These are phyloP conservation scores for Scolecobasidium constrictum DNA, from an alignment of 2,329 filamentous ascomycete species.

Conservation along the genomic window DNA sequence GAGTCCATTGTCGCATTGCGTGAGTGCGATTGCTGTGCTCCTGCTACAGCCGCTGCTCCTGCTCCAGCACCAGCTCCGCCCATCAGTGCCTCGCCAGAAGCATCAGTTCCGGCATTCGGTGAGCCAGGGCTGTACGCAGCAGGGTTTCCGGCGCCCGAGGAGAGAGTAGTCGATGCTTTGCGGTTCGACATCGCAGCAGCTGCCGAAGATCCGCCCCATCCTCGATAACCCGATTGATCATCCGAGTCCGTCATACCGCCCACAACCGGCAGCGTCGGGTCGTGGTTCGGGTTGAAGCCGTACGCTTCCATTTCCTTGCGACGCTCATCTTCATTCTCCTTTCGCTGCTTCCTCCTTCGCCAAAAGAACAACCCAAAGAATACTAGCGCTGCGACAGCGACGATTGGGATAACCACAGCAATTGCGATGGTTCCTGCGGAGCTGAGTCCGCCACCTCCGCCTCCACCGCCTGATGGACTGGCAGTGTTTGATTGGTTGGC, in stretches of 20 bases:
- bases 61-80: slow-evolving; percentile 17
- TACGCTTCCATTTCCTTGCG: slow-evolving; percentile 97
- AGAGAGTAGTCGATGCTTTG: slow-evolving; percentile 83
- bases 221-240: slow-evolving; percentile 69
- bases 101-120: slow-evolving; percentile 56
- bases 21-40: neutral
- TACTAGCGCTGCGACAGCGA: slow-evolving; percentile 71
- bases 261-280: slow-evolving; percentile 62
- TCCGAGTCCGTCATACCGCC: slow-evolving; percentile 48
- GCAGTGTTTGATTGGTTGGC: neutral
- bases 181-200: slow-evolving; percentile 55
- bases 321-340: slow-evolving; percentile 74
- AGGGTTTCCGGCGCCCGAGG: slow-evolving; percentile 43
- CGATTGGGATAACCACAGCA: slow-evolving; percentile 88
- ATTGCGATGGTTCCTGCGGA: slow-evolving; percentile 71
- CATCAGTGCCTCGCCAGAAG: slow-evolving; percentile 56
- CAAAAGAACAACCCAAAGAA: slow-evolving; percentile 71
- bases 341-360: slow-evolving; percentile 78
- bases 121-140: slow-evolving; percentile 46
- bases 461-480: neutral
- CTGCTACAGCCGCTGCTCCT: neutral
- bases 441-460: slow-evolving; percentile 35
- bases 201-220: slow-evolving; percentile 83
- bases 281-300: slow-evolving; percentile 93
- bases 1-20: slow-evolving; percentile 49